phyloP scores from a whole-genome alignment of 2,329 filamentous ascomycete species.

The Diaporthe australafricana region DNA sequence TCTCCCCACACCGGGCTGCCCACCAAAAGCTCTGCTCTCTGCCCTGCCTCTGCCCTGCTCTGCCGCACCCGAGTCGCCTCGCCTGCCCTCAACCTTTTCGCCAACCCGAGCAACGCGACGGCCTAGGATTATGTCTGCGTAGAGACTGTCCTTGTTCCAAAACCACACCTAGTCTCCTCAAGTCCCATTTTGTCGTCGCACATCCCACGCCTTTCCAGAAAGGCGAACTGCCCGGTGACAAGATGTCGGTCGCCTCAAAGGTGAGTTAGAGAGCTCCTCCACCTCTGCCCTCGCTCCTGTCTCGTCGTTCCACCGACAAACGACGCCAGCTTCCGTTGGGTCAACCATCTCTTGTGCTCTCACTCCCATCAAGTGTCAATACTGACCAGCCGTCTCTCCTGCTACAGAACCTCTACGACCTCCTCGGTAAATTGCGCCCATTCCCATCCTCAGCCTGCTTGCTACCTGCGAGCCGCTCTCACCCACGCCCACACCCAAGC shows the following conservation, averaged over 20 bases:
- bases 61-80: constrained; percentile 17
- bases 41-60: constrained; percentile 24
- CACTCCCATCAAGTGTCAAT: background rate
- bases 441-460: constrained; percentile 37
- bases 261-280: constrained; percentile 52
- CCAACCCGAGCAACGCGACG: constrained; percentile 34
- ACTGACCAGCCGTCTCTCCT: constrained; percentile 36
- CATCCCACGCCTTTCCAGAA: constrained; percentile 58
- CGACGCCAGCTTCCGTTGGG: constrained; percentile 23
- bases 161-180: constrained; percentile 22
- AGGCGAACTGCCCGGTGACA: constrained; percentile 67
- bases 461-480: constrained; percentile 31
- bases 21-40: constrained; percentile 33
- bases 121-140: constrained; percentile 36
- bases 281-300: background rate
- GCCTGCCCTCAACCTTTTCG: constrained; percentile 33
- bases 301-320: background rate
- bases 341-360: background rate
- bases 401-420: constrained; percentile 91
- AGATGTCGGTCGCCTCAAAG: constrained; percentile 73
- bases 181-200: constrained; percentile 39
- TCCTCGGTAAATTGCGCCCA: constrained; percentile 83
- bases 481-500: constrained; percentile 26
- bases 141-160: constrained; percentile 31
- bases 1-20: constrained; percentile 33